A percentile compares a stretch with the other conserved stretches of the same genome.
Conservation (phyloP, 768 basidiomycete genomes). For the Suillus bovinus region DNA sequence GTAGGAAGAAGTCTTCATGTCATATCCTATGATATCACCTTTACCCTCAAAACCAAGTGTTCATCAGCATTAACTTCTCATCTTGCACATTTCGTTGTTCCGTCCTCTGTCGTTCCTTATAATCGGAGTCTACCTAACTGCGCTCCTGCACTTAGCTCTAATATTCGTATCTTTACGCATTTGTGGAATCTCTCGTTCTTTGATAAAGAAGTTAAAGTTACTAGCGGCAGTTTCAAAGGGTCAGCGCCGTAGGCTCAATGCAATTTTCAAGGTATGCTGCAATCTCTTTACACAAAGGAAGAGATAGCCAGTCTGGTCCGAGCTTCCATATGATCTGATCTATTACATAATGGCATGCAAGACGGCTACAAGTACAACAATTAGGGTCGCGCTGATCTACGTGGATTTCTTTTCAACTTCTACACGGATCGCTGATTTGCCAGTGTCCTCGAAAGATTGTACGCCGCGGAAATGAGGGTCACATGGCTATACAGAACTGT, state of each 20-base stretch:
- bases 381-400: background rate
- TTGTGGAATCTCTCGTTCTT: conserved; percentile 13
- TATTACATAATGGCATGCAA: background rate
- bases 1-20: conserved; percentile 12
- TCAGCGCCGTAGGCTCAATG: background rate
- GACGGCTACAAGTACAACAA: background rate
- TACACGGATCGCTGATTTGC: conserved; percentile 5
- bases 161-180: conserved; percentile 31
- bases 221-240: background rate
- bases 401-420: background rate
- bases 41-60: conserved; percentile 19
- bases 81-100: background rate
- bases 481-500: conserved; percentile 55
- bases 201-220: background rate
- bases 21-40: conserved; percentile 13
- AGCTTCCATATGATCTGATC: background rate
- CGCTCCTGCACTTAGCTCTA: conserved; percentile 22
- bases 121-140: conserved; percentile 19
- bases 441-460: conserved; percentile 73
- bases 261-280: background rate
- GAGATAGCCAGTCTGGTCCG: background rate
- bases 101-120: conserved; percentile 16
- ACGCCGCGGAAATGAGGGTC: conserved; percentile 82
- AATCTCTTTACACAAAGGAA: background rate
- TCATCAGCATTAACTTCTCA: conserved; percentile 10